Evolutionary conservation across 352 stramenopile genomes (phyloP), one percentile per base, ranked within the genome.

Genomic region (Pythium apleroticum): DNA sequence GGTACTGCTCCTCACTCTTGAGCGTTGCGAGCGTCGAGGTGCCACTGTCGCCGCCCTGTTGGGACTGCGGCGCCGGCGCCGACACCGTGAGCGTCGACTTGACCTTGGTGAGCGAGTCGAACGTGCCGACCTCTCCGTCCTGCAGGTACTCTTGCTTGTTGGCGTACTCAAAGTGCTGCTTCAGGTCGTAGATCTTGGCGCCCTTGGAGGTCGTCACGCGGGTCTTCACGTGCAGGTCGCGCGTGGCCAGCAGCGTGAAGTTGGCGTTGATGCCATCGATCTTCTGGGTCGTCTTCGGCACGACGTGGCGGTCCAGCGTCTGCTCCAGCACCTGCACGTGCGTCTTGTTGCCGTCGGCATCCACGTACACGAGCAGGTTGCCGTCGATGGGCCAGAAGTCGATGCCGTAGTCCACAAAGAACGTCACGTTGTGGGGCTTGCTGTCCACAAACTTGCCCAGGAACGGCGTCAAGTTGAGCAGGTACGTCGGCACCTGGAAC

Each of bases 401-500:
- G n/a, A 84, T 69, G 33, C 82, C 82, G 37, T 88, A 77, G 73
- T 83, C 70, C 22, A 91, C 81, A 6, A 66, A 66, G 62, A 91
- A 88, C 17, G 73, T 77, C 20, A 93, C 67, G 39, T 85, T 85
- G 71, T 88, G 79, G 12, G 64, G 22, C 27, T 72, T 52, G 57
- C 53, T 69, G 46, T 81, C 79, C 15, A 89, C 63, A 54, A 93
- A 86, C 20, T 76, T 77, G 17, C 73, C 73, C 8, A 92, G 53
- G 60, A 90, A 93, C 20, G 84, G 84, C 37, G 84, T 91, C 31
- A 93, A 65, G 39, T 92, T 87, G 41, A 91, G 46, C 14, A 90
- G 41, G 57, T 92, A 91, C 28, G 85, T 88, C 3, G 85, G 84
- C n/a, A 80, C 84, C 24, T 91, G 35, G 64, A 92, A 93, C 4